These are phyloP conservation scores for Apophysomyces variabilis DNA, from an alignment of 371 early-diverging fungal genomes.

Conservation along the genomic window DNA sequence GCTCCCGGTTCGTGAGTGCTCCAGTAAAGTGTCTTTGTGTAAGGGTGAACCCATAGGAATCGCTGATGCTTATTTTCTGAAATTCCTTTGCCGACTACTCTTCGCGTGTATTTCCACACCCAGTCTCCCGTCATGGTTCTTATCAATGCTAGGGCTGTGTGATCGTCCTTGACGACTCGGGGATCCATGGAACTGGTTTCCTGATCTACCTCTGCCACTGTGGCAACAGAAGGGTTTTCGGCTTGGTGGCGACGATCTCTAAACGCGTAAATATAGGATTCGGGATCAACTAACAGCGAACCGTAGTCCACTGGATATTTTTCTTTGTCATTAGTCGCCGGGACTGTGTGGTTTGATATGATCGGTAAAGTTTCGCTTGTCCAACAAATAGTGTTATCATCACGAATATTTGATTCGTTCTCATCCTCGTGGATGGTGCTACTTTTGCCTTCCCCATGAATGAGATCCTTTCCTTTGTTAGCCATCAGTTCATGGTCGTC, in stretches of 20 bases:
- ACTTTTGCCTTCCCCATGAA: too few species aligned
- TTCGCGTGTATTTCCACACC: slow-evolving; percentile 73
- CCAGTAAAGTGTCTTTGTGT: slow-evolving; percentile 81
- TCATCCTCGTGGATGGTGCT: too few species aligned
- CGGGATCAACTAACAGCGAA: slow-evolving; percentile 9
- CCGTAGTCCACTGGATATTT: slow-evolving; percentile 4
- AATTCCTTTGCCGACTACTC: slow-evolving; percentile 52
- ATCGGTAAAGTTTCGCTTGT: slow-evolving; percentile 7
- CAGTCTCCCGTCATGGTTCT: slow-evolving; percentile 82
- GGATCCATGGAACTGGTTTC: not conserved
- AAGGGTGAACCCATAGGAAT: slow-evolving; percentile 86
- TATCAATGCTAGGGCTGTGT: slow-evolving; percentile 43
- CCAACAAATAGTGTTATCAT: slow-evolving; percentile 12
- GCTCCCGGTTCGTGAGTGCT: slow-evolving; percentile 67
- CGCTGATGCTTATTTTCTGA: slow-evolving; percentile 68
- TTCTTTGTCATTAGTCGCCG: not conserved
- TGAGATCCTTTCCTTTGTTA: too few species aligned
- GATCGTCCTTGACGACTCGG: not conserved
- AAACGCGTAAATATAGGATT: slow-evolving; percentile 6
- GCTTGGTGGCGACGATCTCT: slow-evolving; percentile 14
- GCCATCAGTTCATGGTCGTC: too few species aligned
- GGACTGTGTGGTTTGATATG: slow-evolving; percentile 1
- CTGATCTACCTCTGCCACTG: slow-evolving; percentile 21
- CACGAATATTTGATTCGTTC: slow-evolving; percentile 2
- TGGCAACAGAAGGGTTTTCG: slow-evolving; percentile 15